Base-by-base conservation (phyloP, 176 grass and related monocot species). In the Cenchrus americanus region DNA sequence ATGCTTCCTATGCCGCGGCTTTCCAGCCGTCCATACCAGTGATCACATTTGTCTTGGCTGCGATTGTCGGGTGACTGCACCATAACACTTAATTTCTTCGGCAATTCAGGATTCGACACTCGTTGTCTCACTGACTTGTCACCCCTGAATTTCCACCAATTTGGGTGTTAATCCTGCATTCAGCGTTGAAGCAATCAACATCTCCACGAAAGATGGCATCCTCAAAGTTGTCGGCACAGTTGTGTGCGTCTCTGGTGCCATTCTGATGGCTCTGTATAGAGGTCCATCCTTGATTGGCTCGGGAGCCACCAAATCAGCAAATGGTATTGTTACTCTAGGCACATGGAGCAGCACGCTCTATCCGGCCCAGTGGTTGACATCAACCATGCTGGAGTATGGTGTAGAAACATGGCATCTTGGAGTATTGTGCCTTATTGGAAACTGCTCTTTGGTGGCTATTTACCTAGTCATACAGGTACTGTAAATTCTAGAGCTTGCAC, bases 21-120 rank as follows among this genome's bases (percentile, higher is more conserved):
- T 90, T 99, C 89, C 91, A 99, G 87, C 96, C 96, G 7, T 90
- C 93, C 0, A 95, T 96, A 85, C 96, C 96, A 4, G 93, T 99
- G 18, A 87, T 99, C 69, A 93, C 96, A 2, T 96, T 96, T 22
- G 82, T 96, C 73, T 24, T 99, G 10, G 91, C 96, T 5, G 93
- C 86, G 17, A 84, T 92, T 62, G 74, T 83, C 0, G 89, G 96
- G 93, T 94, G 66, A 58, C 23, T 92, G 88, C 88, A 90, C 88
- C 12, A 76, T 97, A n/a, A 14, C 42, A 44, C 2, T 22, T 21
- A 26, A 0, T 50, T 50, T 27, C 6, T 26, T 4, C 26, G 44
- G 12, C n/a, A 8, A 8, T 71, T 71, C 67, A 26, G 69, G 69
- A 49, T 51, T 94, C 58, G 3, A 61, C 37, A 0, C 23, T 24